Evolutionary conservation across 1,139 yeast genomes (phyloP), one percentile per base, ranked within the genome.

Genomic region (Petasospora rhodanensis): DNA sequence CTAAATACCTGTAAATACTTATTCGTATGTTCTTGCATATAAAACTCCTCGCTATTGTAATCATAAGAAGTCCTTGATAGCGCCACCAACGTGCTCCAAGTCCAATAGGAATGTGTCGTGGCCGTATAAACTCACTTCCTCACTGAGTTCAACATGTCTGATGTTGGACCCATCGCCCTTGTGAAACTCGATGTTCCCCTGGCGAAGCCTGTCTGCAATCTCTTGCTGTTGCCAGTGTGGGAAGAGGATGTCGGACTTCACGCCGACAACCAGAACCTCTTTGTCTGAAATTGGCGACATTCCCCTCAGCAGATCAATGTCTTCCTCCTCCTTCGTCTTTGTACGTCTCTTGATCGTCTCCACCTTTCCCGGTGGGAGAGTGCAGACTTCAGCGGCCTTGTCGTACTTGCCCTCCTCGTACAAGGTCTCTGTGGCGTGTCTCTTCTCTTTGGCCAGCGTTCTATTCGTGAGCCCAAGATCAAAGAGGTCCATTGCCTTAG

Each of bases 191-290:
- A 52, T 50, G 18, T 62, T 59, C 6, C 66, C 71, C 23, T 66
- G 62, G 35, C 59, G 61, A 31, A 87, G 65, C 22, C 78, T 75
- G 13, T 74, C 72, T 20, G 77, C 79, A 35, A 86, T 78, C 54
- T 89, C 96, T 35, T 79, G 62, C 58, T 87, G 97, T 59, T 89
- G 96, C 95, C 95, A 85, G 24, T 81, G 86, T 1, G 97, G 97
- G 65, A 87, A 87, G 35, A 87, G 66, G 30, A 84, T 83, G 55
- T 87, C 97, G 2, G 94, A 81, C 53, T 85, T 94, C 7, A 87
- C 96, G 6, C 97, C 97, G 28, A 87, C 71, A 2, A 89, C 87
- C 38, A 89, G 62, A 5, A 83, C 70, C 27, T 81, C 77, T 43
- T 79, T 76, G 43, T 78, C 67, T 2, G 81, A 68, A 41, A 87